Evolutionary conservation across 1,139 yeast genomes (phyloP), one percentile per base, ranked within the genome.

Genomic region (Candida sp.): DNA sequence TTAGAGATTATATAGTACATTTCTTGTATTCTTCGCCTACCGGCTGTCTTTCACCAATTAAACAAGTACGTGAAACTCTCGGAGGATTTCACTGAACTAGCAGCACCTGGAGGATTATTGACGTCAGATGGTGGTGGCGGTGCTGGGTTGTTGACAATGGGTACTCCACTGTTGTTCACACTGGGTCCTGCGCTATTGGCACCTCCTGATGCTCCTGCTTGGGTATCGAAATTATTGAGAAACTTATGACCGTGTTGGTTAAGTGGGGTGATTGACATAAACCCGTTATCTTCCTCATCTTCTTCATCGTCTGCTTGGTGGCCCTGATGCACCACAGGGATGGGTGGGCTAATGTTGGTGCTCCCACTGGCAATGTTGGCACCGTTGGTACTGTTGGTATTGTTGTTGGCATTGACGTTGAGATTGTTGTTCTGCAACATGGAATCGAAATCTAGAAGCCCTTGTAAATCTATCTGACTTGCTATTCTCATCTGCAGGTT

Each of bases 91-190:
- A 27, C 40, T 5, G 40, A 6, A 37, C 60, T 58, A 32, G 54
- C 59, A 30, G 62, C 57, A 23, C 63, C 59, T 44, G 66, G 72
- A 48, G 66, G 72, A 50, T 60, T 65, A 46, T 65, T 63, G 47
- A 17, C 17, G 17, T 17, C 17, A 17, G 17, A 17, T 17, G 17
- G 17, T 2, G 17, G 17, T 17, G 17, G 17, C 17, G 17, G 17
- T 17, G 17, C 17, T 17, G 17, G 17, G 17, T 17, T 17, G 2
- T 17, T 17, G 1, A 17, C 17, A 17, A 17, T 17, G 2, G 17
- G 17, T 2, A 17, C 17, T 17, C 28, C 47, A 7, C 31, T 25
- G 50, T 60, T 65, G 46, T 64, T 63, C 47, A 22, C 44, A 7
- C 3, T 51, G 54, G 39, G 9, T 22, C 25, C 5, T 7, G 42